Evolutionary conservation across 1,284 basidiomycete genomes (phyloP), one percentile per base, ranked within the genome.

Genomic region (Boletellus dicymbophilus): DNA sequence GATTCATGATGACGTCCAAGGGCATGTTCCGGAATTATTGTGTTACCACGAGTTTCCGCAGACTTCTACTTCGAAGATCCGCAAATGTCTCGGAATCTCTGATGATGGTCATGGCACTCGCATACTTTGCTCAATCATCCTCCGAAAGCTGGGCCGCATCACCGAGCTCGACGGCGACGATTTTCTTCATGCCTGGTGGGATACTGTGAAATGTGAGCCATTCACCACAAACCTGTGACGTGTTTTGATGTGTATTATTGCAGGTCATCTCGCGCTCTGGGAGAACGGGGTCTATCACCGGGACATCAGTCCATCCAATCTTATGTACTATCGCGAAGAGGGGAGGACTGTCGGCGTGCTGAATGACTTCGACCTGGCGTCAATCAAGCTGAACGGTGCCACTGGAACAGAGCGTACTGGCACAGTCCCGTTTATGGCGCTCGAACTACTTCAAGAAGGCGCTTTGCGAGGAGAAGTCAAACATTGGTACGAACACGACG

Each of bases 241-340:
- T 12, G 15, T 15, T 30, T 30, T 10, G 15, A 10, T 30, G 11
- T 30, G 5, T 30, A 16, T 20, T 5, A 46, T n/a, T n/a, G n/a
- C n/a, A 72, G 70, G 61, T 37, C 66, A 72, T 38, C 55, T 53
- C 13, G 45, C 51, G 8, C 59, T 69, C 18, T 70, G 70, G 67
- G 37, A 46, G 28, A 37, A 43, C 15, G 42, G 56, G 2, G 52
- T 72, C 25, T 39, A 63, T 25, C 67, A 72, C 40, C 54, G 56
- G 0, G 65, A 70, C 48, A 58, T 69, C 37, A 70, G 64, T 46
- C 37, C 62, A 3, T 38, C 56, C 9, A 69, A 70, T 52, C 51
- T 71, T 25, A 67, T 68, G 67, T 30, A 12, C 28, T 12, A 30
- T 10, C 28, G 28, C 11, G 11, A 10, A 15, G 28, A 30, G 11